Evolutionary conservation across 257 asterid genomes (phyloP), one percentile per base, ranked within the genome.

Genomic region (Verbena officinalis): DNA sequence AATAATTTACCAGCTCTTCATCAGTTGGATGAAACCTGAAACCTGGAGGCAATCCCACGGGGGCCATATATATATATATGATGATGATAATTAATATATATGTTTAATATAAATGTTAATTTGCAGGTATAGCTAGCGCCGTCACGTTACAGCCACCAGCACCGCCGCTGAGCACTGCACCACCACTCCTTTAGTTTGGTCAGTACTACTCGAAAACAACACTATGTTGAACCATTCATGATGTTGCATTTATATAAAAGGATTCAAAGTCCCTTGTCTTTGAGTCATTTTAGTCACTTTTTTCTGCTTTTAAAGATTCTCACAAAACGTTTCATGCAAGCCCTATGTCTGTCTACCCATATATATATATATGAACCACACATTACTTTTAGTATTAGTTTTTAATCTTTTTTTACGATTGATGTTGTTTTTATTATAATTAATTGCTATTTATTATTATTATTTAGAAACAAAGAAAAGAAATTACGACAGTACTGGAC

Each of bases 11-110:
- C 0, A 92, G 93, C 39, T 92, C 98, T 79, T 92, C 98, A 38
- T 92, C 98, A 0, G 98, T 92, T 22, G 98, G 98, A 62, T 92
- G 98, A 79, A 92, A 92, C 66, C 98, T 68, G 76, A 92, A 92
- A 59, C 98, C 97, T 0, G 98, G 98, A 64, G 98, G 98, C 71
- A 92, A 63, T 73, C 98, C 98, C 0, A 92, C 95, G 7, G 97
- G 98, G 4, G 98, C 90, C 98, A 92, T 90, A 17, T 38, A 30
- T 38, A 38, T 6, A 6, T 38, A 38, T 38, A 10, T 13, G 2
- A 11, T 11, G 46, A 11, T 42, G 4, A 27, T 27, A 5, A 27
- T 42, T 2, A 0, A 1, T 11, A 3, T 12, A 12, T 42, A 3
- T 42, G 3, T 12, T 13, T 42, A 13, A 34, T 6, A n/a, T n/a